phyloP scores from a whole-genome alignment of 169 alveolate species.

The Plasmodium berghei region DNA sequence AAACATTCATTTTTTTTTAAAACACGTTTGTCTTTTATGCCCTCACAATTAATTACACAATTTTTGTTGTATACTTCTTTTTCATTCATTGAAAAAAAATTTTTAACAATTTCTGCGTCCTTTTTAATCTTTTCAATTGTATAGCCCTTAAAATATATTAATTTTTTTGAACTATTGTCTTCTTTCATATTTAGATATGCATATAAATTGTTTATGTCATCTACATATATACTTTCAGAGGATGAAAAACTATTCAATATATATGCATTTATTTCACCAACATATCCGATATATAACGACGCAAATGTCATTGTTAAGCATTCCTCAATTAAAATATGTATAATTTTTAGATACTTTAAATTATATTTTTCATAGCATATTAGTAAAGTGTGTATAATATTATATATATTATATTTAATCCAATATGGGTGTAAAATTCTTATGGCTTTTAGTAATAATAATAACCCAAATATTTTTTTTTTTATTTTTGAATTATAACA shows the following conservation, averaged over 20 bases:
- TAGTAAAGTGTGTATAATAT: slow-evolving; percentile 22
- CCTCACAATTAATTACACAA: neutral
- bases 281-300: slow-evolving; percentile 66
- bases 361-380: slow-evolving; percentile 30
- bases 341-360: slow-evolving; percentile 31
- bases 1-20: neutral
- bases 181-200: neutral
- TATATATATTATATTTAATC: slow-evolving; percentile 48
- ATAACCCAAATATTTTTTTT: slow-evolving; percentile 69
- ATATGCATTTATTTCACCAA: slow-evolving; percentile 55
- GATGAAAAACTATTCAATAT: slow-evolving; percentile 21
- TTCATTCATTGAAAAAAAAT: neutral
- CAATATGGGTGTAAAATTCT: slow-evolving; percentile 66
- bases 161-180: neutral
- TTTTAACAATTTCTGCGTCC: slow-evolving; percentile 5
- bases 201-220: slow-evolving; percentile 23
- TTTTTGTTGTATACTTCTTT: neutral
- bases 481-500: slow-evolving; percentile 49
- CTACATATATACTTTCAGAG: slow-evolving; percentile 12
- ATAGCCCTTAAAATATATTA: neutral
- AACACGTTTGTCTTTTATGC: slow-evolving; percentile 10
- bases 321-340: slow-evolving; percentile 48
- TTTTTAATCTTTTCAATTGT: slow-evolving; percentile 11
- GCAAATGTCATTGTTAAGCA: slow-evolving; percentile 32
- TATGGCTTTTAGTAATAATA: slow-evolving; percentile 51